Percentiles rank a stretch among this genome's conserved stretches.
These are phyloP conservation scores for Ehretia macrophylla DNA, from an alignment of 257 asterid species.

Conservation along the genomic window DNA sequence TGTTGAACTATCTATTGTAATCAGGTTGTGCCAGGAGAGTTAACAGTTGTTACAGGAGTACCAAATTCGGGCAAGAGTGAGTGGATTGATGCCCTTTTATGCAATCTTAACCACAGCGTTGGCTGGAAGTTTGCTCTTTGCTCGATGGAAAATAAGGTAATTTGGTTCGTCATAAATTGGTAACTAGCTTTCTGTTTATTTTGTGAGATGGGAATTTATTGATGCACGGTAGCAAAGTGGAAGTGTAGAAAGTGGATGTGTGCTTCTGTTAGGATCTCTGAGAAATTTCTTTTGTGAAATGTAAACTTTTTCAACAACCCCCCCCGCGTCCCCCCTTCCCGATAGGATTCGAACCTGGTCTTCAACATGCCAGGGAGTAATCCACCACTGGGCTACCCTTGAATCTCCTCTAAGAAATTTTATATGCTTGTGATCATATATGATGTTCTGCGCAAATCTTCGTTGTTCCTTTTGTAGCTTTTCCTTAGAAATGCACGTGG, in stretches of 20 bases:
- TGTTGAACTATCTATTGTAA: constrained; percentile 11
- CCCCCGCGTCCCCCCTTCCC: no score
- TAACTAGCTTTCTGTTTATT: neutral
- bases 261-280: neutral
- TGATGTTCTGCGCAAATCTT: no score
- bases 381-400: no score
- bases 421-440: no score
- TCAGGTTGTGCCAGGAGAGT: constrained; percentile 97
- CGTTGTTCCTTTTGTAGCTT: no score
- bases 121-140: constrained; percentile 98
- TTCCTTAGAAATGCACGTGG: no score
- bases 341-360: no score
- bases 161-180: constrained; percentile 2
- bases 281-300: no score
- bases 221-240: neutral
- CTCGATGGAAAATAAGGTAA: constrained; percentile 96
- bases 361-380: no score
- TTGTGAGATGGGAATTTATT: neutral
- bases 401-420: no score
- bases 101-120: constrained; percentile 78
- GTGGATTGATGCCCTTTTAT: constrained; percentile 96
- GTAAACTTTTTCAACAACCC: no score
- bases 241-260: neutral
- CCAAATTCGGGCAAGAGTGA: constrained; percentile 99
- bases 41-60: constrained; percentile 91